Percentiles rank a stretch among this genome's conserved stretches.
phyloP scores from a whole-genome alignment of 2,329 filamentous ascomycete genomes.

The Exophiala sp. region DNA sequence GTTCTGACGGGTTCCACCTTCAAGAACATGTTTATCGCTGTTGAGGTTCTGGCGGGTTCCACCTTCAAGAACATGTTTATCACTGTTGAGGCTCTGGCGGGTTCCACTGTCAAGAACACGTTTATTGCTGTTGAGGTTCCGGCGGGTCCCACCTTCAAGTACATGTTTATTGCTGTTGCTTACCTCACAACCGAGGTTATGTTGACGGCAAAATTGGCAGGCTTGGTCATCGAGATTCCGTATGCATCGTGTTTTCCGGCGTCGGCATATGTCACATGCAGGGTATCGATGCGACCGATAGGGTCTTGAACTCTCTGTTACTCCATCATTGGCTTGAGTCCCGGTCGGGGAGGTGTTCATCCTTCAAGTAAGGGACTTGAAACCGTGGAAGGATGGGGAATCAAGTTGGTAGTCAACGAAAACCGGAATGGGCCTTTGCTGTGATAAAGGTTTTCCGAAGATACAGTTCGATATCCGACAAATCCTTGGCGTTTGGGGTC shows the following conservation, averaged over 20 bases:
- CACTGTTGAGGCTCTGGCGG: not conserved
- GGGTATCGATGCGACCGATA: constrained; percentile 4
- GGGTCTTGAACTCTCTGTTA: not conserved
- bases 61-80: not conserved
- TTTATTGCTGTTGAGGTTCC: not conserved
- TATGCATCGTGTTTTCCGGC: constrained; percentile 1
- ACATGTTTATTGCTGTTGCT: not conserved
- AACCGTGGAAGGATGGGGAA: no score
- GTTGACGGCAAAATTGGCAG: not conserved
- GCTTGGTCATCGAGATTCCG: not conserved
- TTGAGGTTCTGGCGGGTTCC: not conserved
- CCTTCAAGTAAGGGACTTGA: not conserved
- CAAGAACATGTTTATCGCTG: not conserved
- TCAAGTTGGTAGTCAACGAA: no score
- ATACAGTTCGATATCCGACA: no score
- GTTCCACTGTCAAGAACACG: not conserved
- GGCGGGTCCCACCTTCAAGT: not conserved
- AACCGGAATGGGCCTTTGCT: no score
- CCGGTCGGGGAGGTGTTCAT: not conserved
- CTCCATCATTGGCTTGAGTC: not conserved
- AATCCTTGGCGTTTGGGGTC: no score
- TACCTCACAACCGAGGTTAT: not conserved
- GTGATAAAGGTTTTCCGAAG: no score
- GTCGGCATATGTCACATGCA: constrained; percentile 3
- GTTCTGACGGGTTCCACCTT: not conserved